Percentiles rank a stretch among this genome's conserved stretches.
Conservation (phyloP, 306 rosid species). For the Quercus wislizeni region DNA sequence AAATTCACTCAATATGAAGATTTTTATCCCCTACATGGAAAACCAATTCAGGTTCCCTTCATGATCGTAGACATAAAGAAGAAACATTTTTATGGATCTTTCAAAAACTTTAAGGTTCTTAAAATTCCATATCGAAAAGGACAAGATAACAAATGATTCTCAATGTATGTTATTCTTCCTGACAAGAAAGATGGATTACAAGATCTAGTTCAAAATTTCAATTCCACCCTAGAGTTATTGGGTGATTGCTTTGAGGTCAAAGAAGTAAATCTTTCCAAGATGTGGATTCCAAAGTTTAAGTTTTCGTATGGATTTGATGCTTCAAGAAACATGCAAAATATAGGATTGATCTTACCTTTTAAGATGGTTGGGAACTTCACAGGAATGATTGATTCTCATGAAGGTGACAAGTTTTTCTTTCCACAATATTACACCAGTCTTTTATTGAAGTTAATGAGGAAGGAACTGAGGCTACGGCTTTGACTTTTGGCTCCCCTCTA, state of each 20-base stretch:
- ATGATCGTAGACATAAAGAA: background rate
- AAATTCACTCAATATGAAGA: background rate
- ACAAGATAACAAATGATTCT: background rate
- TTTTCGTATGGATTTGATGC: background rate
- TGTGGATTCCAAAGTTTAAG: constrained; percentile 29
- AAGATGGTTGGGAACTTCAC: background rate
- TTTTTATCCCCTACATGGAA: constrained; percentile 22
- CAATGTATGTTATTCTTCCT: constrained; percentile 28
- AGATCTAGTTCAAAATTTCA: background rate
- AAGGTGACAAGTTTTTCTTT: background rate
- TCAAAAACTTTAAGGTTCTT: background rate
- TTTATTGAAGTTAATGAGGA: constrained; percentile 23
- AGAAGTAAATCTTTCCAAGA: background rate
- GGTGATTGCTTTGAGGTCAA: background rate
- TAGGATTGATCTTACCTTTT: constrained; percentile 25
- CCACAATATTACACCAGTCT: background rate
- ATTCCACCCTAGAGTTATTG: background rate
- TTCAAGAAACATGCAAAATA: background rate
- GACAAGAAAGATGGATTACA: constrained; percentile 17
- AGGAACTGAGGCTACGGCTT: constrained; percentile 10
- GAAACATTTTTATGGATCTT: background rate
- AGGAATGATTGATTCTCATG: constrained; percentile 10
- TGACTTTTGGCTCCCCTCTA: too few relatives aligned
- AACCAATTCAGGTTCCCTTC: constrained; percentile 10
- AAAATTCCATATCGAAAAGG: background rate